Evolutionary conservation across 495 filamentous ascomycete genomes (phyloP), one percentile per base, ranked within the genome.

Genomic region (Aspergillus bertholletiae): DNA sequence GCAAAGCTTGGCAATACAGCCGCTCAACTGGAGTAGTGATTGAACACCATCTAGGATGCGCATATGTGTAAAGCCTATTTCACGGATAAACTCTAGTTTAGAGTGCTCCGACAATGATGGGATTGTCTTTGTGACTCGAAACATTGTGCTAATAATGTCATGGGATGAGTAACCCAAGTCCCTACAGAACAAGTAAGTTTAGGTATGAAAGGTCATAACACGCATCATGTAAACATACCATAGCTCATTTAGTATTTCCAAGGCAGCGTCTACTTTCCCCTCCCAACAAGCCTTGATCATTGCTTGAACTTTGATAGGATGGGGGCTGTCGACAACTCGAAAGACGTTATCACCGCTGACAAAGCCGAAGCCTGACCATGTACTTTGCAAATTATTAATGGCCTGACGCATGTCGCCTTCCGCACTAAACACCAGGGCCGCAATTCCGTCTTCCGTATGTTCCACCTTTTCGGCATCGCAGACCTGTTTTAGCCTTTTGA

Each of bases 61-160:
- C 94, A 99, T 99, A 65, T 99, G 94, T 15, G 95, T 96, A 69
- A 99, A 99, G 15, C 94, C 94, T 69, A 99, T 97, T 72, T 97
- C 95, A 69, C 88, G 89, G 63, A 97, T 95, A 58, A 99, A 97
- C 65, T 96, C 90, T 50, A 99, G 74, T 72, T 96, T 94, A 20
- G 90, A 80, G 70, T 97, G 90, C 74, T 99, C 94, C 47, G 89
- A 92, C 40, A 99, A 74, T 2, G 84, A 87, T 1, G 88, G 85
- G 40, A 96, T 88, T 5, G 90, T 94, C 75, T 99, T 99, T 20
- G 95, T 97, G 51, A 99, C 94, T 62, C 87, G 84, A 74, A 99
- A 99, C 94, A 99, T 99, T 22, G 93, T 97, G 67, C 88, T 92
- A 63, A 99, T 93, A 58, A 99, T 96, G 65, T 99, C 94, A 69